phyloP scores from a whole-genome alignment of 176 grass and related monocot genomes.

The Alopecurus myosuroides region DNA sequence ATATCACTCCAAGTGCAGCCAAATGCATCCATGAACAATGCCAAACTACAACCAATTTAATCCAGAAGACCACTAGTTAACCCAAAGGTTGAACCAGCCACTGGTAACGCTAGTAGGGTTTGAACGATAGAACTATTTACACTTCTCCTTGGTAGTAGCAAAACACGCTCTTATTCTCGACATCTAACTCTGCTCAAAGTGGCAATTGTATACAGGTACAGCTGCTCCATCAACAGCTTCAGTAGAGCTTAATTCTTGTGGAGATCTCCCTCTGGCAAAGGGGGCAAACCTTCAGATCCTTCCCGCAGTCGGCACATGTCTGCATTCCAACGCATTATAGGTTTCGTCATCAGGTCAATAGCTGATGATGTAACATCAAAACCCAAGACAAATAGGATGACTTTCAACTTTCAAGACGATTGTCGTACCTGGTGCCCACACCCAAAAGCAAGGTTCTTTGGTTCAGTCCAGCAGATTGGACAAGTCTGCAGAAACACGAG shows the following conservation, averaged over 20 bases:
- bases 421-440: slow-evolving; percentile 78
- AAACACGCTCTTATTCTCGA: neutral
- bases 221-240: neutral
- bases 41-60: neutral
- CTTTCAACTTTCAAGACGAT: neutral
- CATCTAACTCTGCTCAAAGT: neutral
- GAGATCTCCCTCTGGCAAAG: slow-evolving; percentile 62
- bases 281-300: slow-evolving; percentile 64
- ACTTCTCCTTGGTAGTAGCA: neutral
- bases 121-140: neutral
- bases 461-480: slow-evolving; percentile 62
- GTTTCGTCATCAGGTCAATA: slow-evolving; percentile 4
- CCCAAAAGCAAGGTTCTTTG: slow-evolving; percentile 76
- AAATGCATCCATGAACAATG: neutral
- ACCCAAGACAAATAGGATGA: neutral
- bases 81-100: neutral
- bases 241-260: slow-evolving; percentile 71
- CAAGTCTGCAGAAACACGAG: slow-evolving; percentile 41
- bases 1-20: neutral
- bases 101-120: neutral
- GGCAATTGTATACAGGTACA: neutral
- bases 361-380: neutral
- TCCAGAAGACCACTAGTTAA: neutral
- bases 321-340: slow-evolving; percentile 1
- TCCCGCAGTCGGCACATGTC: slow-evolving; percentile 61